A percentile compares a stretch with the other conserved stretches of the same genome.
Conservation (phyloP, 305 asterid genomes). For the Fraxinus xanthoxyloides region DNA sequence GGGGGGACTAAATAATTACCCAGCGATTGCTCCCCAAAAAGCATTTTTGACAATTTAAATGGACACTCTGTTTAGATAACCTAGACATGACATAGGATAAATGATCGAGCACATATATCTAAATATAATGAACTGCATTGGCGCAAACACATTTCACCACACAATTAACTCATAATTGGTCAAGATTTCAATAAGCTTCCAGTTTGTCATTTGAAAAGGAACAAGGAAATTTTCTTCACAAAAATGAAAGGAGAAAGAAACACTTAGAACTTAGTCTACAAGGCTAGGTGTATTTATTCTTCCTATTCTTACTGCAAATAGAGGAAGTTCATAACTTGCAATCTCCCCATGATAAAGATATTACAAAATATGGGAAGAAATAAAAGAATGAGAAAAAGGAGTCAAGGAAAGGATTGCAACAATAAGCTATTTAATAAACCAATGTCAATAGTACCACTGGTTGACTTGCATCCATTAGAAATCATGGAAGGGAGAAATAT, state of each 20-base stretch:
- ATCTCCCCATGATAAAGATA: background rate
- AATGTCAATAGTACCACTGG: background rate
- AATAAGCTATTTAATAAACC: background rate
- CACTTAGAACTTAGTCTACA: background rate
- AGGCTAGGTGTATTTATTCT: background rate
- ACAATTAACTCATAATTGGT: background rate
- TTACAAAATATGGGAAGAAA: background rate
- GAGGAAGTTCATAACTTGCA: background rate
- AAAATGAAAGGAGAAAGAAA: background rate
- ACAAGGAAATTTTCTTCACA: background rate
- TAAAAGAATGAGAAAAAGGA: background rate
- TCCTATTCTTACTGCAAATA: background rate
- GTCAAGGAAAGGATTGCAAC: background rate
- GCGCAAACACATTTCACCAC: background rate
- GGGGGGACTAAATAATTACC: background rate
- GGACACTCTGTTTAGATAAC: background rate
- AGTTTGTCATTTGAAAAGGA: background rate
- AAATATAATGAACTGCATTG: background rate
- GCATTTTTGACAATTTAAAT: background rate
- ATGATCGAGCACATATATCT: background rate
- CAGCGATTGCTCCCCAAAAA: background rate
- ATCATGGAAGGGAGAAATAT: background rate
- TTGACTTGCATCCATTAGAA: background rate
- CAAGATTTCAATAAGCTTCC: background rate
- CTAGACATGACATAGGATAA: background rate